Evolutionary conservation across 768 basidiomycete genomes (phyloP).

Genomic region (Auricularia auricula-judae): DNA sequence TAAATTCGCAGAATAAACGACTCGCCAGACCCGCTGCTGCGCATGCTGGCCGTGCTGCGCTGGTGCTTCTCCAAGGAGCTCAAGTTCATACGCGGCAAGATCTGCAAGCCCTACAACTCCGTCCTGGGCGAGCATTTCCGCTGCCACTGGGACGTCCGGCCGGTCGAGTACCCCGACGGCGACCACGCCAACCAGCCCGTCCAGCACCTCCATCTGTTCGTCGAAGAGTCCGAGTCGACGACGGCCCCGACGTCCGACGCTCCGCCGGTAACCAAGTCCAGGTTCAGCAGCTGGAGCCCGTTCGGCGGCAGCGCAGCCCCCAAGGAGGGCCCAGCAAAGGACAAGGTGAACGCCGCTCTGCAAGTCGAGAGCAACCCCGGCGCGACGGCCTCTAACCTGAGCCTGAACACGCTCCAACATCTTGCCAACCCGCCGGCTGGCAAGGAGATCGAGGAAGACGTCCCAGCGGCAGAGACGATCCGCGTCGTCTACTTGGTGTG

Average conservation of each 20-base stretch:
- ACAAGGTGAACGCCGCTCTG: not conserved
- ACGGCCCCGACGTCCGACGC: constrained; percentile 10
- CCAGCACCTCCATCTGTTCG: constrained; percentile 24
- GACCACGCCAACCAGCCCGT: constrained; percentile 37
- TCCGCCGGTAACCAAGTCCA: not conserved
- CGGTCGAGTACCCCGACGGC: constrained; percentile 36
- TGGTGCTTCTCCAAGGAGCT: constrained; percentile 90
- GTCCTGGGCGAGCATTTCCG: constrained; percentile 86
- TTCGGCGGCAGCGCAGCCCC: not conserved
- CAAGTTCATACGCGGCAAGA: constrained; percentile 83
- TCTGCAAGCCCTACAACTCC: constrained; percentile 89
- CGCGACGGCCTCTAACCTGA: constrained; percentile 52
- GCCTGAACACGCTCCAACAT: constrained; percentile 13
- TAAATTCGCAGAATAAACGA: constrained; percentile 66
- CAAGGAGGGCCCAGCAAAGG: not conserved
- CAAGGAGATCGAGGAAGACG: constrained; percentile 21
- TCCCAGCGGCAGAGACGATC: constrained; percentile 28
- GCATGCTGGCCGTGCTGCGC: constrained; percentile 86
- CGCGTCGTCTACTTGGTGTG: constrained; percentile 60
- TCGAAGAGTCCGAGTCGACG: constrained; percentile 10
- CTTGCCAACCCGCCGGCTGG: constrained; percentile 22
- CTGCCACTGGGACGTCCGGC: constrained; percentile 73
- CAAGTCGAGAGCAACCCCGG: constrained; percentile 31
- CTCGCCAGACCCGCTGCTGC: constrained; percentile 81
- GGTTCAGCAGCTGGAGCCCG: not conserved